Evolutionary conservation across 1,139 yeast species (phyloP).

Genomic region (Saccharomyces uvarum): DNA sequence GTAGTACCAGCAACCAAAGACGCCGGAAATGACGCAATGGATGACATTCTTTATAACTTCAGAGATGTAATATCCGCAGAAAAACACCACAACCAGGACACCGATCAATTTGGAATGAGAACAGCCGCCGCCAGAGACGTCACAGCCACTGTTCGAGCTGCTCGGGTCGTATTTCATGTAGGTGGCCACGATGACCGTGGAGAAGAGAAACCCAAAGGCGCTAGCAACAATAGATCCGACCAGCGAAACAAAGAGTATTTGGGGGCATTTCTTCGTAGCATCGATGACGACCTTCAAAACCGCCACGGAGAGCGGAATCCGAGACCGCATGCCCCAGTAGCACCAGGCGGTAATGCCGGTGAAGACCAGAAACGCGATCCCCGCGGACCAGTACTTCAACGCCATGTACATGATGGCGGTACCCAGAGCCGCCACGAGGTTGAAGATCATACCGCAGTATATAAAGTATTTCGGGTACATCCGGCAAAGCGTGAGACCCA

Average conservation of each 20-base stretch:
- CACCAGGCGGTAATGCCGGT: conserved; percentile 65
- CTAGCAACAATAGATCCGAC: conserved; percentile 60
- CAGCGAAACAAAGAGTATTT: conserved; percentile 57
- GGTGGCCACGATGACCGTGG: conserved; percentile 62
- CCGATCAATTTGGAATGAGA: conserved; percentile 64
- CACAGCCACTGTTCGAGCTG: conserved; percentile 40
- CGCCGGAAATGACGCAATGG: conserved; percentile 77
- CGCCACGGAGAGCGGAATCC: conserved; percentile 69
- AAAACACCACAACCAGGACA: conserved; percentile 56
- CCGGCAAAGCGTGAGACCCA: conserved; percentile 55
- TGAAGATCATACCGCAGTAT: conserved; percentile 58
- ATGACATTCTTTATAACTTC: conserved; percentile 82
- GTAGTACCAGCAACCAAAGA: conserved; percentile 89
- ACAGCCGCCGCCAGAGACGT: conserved; percentile 56
- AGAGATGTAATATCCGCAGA: conserved; percentile 78
- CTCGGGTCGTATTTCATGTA: conserved; percentile 61
- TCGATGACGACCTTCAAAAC: conserved; percentile 66
- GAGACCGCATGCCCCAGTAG: conserved; percentile 63
- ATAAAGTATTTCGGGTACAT: conserved; percentile 62
- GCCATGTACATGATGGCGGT: conserved; percentile 68
- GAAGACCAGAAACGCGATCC: conserved; percentile 62
- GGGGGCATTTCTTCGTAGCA: conserved; percentile 65
- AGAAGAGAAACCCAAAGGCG: conserved; percentile 57
- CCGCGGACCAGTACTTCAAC: conserved; percentile 64
- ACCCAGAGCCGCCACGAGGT: conserved; percentile 62